These are phyloP conservation scores for Didymella arachidicola DNA, from an alignment of 2,329 filamentous ascomycete genomes.

Conservation along the genomic window DNA sequence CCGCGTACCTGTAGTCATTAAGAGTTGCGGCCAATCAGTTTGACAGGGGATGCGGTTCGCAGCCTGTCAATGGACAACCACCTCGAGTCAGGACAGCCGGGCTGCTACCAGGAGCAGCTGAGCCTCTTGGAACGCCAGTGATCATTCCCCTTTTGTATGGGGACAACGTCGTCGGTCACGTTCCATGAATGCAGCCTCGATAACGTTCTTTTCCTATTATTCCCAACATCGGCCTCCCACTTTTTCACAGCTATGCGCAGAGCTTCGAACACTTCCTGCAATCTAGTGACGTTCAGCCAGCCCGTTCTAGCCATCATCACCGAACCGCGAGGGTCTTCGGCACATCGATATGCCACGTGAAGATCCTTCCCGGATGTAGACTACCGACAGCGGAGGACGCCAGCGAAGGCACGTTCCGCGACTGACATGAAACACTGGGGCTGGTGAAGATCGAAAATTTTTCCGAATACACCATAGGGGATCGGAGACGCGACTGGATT, in stretches of 20 bases:
- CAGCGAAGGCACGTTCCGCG: constrained; percentile 3
- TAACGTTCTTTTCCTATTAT: background rate
- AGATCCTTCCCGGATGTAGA: constrained; percentile 4
- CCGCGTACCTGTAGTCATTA: background rate
- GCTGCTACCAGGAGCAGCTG: background rate
- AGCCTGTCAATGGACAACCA: background rate
- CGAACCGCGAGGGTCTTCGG: constrained; percentile 4
- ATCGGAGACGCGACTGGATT: background rate
- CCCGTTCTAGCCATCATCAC: constrained; percentile 12
- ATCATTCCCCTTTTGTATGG: background rate
- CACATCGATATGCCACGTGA: constrained; percentile 4
- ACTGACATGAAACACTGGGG: constrained; percentile 14
- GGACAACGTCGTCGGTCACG: background rate
- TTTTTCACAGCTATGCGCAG: background rate
- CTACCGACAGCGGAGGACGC: constrained; percentile 1
- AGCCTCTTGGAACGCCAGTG: background rate
- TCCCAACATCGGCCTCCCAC: background rate
- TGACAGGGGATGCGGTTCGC: background rate
- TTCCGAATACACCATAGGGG: constrained; percentile 1
- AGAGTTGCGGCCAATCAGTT: constrained; percentile 2
- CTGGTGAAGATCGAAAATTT: constrained; percentile 1
- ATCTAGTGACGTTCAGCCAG: background rate
- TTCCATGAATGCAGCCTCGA: background rate
- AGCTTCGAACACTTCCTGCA: background rate
- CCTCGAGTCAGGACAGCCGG: constrained; percentile 1